These are phyloP conservation scores for Pseudoturritis turrita DNA, from an alignment of 345 rosid genomes.

Conservation along the genomic window DNA sequence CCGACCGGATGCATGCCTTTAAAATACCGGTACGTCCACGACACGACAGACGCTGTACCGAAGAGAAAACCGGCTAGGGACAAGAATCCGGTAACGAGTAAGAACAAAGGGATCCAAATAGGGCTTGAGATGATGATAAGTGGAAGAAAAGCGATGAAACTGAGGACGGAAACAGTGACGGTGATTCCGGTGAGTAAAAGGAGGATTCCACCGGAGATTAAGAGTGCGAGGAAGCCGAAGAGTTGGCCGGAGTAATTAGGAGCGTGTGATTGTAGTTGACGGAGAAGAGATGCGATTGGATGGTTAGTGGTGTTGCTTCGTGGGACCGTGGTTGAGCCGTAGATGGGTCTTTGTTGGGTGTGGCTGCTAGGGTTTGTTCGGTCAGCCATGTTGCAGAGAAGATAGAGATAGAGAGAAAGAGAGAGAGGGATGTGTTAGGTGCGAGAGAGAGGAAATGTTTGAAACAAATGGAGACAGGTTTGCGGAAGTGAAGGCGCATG, in stretches of 20 bases:
- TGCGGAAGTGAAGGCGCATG: slow-evolving; percentile 19
- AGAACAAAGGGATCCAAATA: slow-evolving; percentile 46
- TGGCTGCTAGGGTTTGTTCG: slow-evolving; percentile 12
- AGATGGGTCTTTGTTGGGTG: slow-evolving; percentile 4
- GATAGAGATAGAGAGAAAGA: too few relatives aligned
- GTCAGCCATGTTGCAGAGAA: slow-evolving; percentile 17
- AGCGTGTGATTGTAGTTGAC: slow-evolving; percentile 41
- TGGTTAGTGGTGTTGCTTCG: slow-evolving; percentile 14
- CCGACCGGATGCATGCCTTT: slow-evolving; percentile 72
- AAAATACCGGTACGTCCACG: slow-evolving; percentile 68
- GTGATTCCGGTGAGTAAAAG: slow-evolving; percentile 67
- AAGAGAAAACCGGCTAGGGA: slow-evolving; percentile 49
- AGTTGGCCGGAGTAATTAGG: slow-evolving; percentile 57
- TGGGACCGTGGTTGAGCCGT: slow-evolving; percentile 31
- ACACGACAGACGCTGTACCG: slow-evolving; percentile 36
- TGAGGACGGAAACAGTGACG: slow-evolving; percentile 38
- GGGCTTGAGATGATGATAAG: slow-evolving; percentile 66
- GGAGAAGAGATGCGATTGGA: slow-evolving; percentile 36
- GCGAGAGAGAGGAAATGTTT: background rate
- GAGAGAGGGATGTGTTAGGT: background rate
- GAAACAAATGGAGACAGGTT: slow-evolving; percentile 20
- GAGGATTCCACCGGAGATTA: slow-evolving; percentile 56
- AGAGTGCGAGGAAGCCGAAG: slow-evolving; percentile 48
- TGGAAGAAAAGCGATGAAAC: slow-evolving; percentile 54
- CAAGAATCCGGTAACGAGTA: slow-evolving; percentile 38